Evolutionary conservation across 371 early-diverging fungal genomes (phyloP).

Genomic region (Mortierella sp.): DNA sequence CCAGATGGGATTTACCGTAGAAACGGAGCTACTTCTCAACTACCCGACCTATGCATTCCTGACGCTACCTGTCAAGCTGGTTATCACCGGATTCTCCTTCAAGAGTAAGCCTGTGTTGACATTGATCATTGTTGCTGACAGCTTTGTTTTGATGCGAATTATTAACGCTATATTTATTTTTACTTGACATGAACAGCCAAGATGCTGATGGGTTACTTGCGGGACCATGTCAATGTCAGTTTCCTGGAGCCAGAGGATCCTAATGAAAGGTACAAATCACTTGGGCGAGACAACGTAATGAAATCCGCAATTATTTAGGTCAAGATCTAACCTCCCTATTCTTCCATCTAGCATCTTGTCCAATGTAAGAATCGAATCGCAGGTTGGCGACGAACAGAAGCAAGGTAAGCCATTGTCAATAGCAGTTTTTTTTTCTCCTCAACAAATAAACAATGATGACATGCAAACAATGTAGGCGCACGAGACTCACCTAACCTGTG

Average conservation of each 20-base stretch:
- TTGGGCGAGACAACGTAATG: neutral
- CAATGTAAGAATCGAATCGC: conserved; percentile 87
- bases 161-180: neutral
- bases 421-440: neutral
- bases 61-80: conserved; percentile 88
- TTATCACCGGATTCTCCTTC: conserved; percentile 87
- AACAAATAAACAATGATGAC: neutral
- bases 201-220: conserved; percentile 90
- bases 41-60: conserved; percentile 94
- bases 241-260: conserved; percentile 85
- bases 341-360: conserved; percentile 68
- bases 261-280: conserved; percentile 57
- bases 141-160: neutral
- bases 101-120: conserved; percentile 63
- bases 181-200: conserved; percentile 64
- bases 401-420: conserved; percentile 72
- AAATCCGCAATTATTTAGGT: no score
- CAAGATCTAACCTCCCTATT: neutral
- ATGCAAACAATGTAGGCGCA: neutral
- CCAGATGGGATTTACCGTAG: conserved; percentile 85
- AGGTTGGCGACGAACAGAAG: conserved; percentile 90
- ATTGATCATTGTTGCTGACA: neutral
- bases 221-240: conserved; percentile 87
- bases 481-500: neutral
- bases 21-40: conserved; percentile 91